Percentiles rank a stretch among this genome's conserved stretches.
phyloP scores from a whole-genome alignment of 371 early-diverging fungal species.

The Apophysomyces variabilis region DNA sequence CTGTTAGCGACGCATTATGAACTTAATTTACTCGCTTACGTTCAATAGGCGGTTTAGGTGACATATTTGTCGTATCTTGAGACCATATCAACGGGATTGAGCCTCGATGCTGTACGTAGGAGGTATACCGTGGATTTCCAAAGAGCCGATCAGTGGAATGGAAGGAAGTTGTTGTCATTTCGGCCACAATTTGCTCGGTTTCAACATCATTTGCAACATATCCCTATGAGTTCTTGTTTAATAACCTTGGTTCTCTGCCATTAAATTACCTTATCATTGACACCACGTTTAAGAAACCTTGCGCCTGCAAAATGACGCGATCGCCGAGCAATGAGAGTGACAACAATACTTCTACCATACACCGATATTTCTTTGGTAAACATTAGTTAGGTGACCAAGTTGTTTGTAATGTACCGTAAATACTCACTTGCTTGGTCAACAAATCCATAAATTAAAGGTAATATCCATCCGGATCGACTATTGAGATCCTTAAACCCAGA shows the following conservation, averaged over 20 bases:
- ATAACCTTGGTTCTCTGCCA: not conserved
- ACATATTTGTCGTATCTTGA: conserved; percentile 90
- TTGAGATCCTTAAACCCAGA: conserved; percentile 70
- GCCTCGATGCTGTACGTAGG: conserved; percentile 96
- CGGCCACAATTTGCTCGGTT: conserved; percentile 97
- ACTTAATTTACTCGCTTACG: conserved; percentile 38
- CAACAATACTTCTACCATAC: conserved; percentile 82
- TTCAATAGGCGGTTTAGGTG: conserved; percentile 95
- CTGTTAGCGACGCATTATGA: not conserved
- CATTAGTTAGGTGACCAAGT: not conserved
- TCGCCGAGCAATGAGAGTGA: conserved; percentile 94
- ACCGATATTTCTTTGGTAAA: conserved; percentile 63
- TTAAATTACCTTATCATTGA: conserved; percentile 73
- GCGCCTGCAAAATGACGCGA: conserved; percentile 97
- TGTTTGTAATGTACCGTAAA: not conserved
- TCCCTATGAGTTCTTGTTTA: conserved; percentile 52
- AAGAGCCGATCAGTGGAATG: conserved; percentile 56
- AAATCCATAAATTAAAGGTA: conserved; percentile 95
- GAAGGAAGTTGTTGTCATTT: conserved; percentile 87
- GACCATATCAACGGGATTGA: conserved; percentile 96
- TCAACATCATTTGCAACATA: conserved; percentile 99
- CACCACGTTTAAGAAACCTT: conserved; percentile 96
- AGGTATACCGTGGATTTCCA: conserved; percentile 82
- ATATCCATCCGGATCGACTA: conserved; percentile 80
- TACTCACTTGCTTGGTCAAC: conserved; percentile 91